Percentiles rank a stretch among this genome's conserved stretches.
These are phyloP conservation scores for Phytophthora syringae DNA, from an alignment of 352 stramenopile genomes.

Conservation along the genomic window DNA sequence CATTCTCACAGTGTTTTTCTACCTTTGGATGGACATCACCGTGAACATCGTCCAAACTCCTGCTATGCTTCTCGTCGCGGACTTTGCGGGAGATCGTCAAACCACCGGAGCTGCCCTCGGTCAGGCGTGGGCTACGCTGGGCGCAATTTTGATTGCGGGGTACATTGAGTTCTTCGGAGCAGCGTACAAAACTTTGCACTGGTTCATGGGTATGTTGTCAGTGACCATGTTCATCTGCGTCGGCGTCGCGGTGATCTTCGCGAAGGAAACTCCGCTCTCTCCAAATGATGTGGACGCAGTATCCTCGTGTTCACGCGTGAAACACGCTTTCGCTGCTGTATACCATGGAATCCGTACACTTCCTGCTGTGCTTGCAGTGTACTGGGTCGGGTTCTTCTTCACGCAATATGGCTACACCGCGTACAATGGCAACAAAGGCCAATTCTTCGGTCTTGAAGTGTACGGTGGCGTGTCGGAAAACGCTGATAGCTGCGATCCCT, in stretches of 20 bases:
- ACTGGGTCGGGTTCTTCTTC: slow-evolving; percentile 46
- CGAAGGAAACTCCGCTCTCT: slow-evolving; percentile 38
- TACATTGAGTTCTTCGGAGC: slow-evolving; percentile 61
- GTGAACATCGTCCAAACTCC: slow-evolving; percentile 60
- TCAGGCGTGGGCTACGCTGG: slow-evolving; percentile 47
- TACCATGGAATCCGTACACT: slow-evolving; percentile 42
- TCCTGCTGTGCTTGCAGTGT: slow-evolving; percentile 35
- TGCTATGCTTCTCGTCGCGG: slow-evolving; percentile 54
- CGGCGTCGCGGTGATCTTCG: slow-evolving; percentile 29
- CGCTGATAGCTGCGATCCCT: slow-evolving; percentile 47
- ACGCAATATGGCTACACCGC: slow-evolving; percentile 52
- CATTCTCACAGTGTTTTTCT: slow-evolving; percentile 56
- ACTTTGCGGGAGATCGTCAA: slow-evolving; percentile 64
- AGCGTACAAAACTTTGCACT: slow-evolving; percentile 44
- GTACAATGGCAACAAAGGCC: slow-evolving; percentile 69
- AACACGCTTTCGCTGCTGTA: slow-evolving; percentile 36
- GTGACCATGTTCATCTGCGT: slow-evolving; percentile 46
- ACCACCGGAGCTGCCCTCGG: slow-evolving; percentile 52
- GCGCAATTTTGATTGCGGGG: slow-evolving; percentile 46
- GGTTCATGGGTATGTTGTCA: slow-evolving; percentile 59
- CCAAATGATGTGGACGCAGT: slow-evolving; percentile 13
- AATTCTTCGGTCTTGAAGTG: slow-evolving; percentile 68
- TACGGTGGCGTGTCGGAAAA: slow-evolving; percentile 39
- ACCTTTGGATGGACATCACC: slow-evolving; percentile 73
- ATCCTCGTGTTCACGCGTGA: slow-evolving; percentile 28